Base-by-base conservation (phyloP, 345 rosid genomes). In the Brassica incana region DNA sequence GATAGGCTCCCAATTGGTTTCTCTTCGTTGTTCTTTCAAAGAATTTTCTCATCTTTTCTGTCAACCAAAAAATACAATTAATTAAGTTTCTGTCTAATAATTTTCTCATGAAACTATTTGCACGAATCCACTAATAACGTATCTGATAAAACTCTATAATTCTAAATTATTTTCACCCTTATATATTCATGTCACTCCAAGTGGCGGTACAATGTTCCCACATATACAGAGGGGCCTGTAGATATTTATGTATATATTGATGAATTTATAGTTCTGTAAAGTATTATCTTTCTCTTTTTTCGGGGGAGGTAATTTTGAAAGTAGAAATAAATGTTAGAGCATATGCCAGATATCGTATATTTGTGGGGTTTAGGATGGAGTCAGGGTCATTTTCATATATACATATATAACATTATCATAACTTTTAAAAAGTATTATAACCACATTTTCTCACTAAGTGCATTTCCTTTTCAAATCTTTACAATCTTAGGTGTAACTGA, bases 301-400 rank as follows among this genome's bases (percentile, higher is more conserved):
- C 8, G 16, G 23, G 58, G 59, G 59, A 52, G 18, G 59, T 52
- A 25, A 65, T n/a, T 11, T 56, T 25, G 59, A 48, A 71, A 73
- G 69, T 40, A 73, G 27, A 62, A 23, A 35, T 11, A 54, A 23
- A 72, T 52, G 59, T 15, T 52, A 15, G 56, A 40, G 56, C 78
- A 73, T 43, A 60, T 79, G 56, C 78, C 69, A 73, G 54, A 79
- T 78, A 66, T 67, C 64, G 52, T 79, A 52, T 73, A 67, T 67
- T 2, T 73, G 78, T 79, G 63, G 82, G 78, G 82, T 48, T 73
- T 67, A 60, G n/a, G 78, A 79, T 50, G 74, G 61, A 67, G 62
- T 48, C 16, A 73, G 0, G 5, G 74, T 79, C 78, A 48, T 73
- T 73, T 73, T 79, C 69, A 59, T 45, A 67, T 12, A 58, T 58